Evolutionary conservation across 306 rosid species (phyloP), one percentile per base, ranked within the genome.

Genomic region (Oxytropis ochrocephala): DNA sequence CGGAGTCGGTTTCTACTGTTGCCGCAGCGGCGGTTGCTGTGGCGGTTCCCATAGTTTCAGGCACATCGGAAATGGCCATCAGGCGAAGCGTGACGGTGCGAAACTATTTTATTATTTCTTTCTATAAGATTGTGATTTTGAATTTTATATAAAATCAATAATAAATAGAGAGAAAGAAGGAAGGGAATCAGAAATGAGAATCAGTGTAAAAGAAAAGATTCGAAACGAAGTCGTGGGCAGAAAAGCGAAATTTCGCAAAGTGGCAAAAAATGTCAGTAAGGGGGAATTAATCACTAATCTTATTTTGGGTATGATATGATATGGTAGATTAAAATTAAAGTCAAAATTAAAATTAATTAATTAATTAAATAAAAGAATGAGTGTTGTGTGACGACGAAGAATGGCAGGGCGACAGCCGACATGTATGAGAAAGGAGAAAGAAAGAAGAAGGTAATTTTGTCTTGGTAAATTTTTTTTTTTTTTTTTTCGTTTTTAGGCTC

Each of bases 31-130:
- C 73, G 46, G 69, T 14, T 39, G 69, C 43, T 35, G 39, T 38
- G 50, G 67, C 42, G 5, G 78, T 38, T 10, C 52, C 80, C 4
- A 30, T 53, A 32, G 70, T 57, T 24, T 85, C 96, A 35, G 83
- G 75, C 84, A 75, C 52, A 35, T 82, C 86, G 56, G 89, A 69
- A 71, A 81, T 76, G 69, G 83, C 95, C 99, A 91, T 94, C 49
- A 5, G 50, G 67, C 43, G 16, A 7, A 44, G 57, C 14, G 60
- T 30, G 64, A 68, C 74, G 72, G 35, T 13, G 70, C 27, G 21
- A 42, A 73, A 33, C n/a, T 16, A 12, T 43, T 39, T 58, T 19
- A 8, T 30, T 65, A 11, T 24, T 53, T 63, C 7, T 18, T 2
- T 49, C 5, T 2, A 46, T 17, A 47, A 47, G 59, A 65, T 50